Base-by-base conservation (phyloP, 1,284 basidiomycete genomes). In the Sporisorium graminicola region DNA sequence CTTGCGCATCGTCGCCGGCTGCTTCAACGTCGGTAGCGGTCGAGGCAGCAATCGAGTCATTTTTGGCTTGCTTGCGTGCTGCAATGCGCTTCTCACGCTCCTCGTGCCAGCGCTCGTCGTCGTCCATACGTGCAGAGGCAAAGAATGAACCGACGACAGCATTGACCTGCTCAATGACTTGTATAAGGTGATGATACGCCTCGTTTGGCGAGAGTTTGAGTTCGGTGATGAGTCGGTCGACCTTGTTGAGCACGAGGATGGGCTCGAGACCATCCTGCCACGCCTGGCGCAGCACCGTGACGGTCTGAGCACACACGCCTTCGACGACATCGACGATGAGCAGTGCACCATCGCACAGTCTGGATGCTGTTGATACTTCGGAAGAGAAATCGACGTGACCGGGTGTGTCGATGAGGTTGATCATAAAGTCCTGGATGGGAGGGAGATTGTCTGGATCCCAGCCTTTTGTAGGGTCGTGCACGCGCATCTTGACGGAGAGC, bases 321-420 rank as follows among this genome's bases (percentile, higher is more conserved):
- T 99, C 97, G 5, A 98, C 94, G 1, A 94, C 95, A 86, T 99
- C 97, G 3, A 99, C 94, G n/a, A 99, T 88, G 31, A 99, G 93
- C 8, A 99, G 89, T 6, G 95, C 94, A 26, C 97, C 97, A 85
- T 99, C 97, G 82, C 95, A 98, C 29, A 99, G 86, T 50, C 96
- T 89, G 10, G 94, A 93, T 12, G 96, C 95, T 1, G 94, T 94
- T 0, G 95, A 98, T 0, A 99, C 97, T 85, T 99, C 97, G 64
- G 91, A 94, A 0, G 95, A 96, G 79, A 99, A 99, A 87, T 99
- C 97, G 46, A 99, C 95, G 87, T 99, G 97, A 3, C 97, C 97
- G 3, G 97, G 97, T 0, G 97, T 99, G 86, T 99, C 97, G 80
- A 99, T 96, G 89, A 99, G 92, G 86, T 98, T 98, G 77, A 95